A percentile compares a stretch with the other conserved stretches of the same genome.
Evolutionary conservation across 2,329 filamentous ascomycete species (phyloP).

Genomic region (Tympanopsis confertula): DNA sequence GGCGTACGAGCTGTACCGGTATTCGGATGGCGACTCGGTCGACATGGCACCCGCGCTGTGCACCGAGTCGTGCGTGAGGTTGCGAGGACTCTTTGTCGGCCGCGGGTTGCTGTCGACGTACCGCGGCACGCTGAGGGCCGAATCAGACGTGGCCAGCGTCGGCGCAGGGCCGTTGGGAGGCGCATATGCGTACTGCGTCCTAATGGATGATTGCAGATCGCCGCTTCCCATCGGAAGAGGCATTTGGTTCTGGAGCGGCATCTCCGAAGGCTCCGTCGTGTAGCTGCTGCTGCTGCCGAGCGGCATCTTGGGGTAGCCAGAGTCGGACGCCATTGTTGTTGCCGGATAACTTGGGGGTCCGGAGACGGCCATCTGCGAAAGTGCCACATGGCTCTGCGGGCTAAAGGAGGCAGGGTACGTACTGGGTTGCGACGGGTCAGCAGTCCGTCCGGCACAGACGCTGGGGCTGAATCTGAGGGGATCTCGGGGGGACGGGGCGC

Average conservation of each 20-base stretch:
- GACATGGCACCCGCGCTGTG: slow-evolving; percentile 35
- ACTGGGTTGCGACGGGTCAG: slow-evolving; percentile 25
- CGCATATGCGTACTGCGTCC: slow-evolving; percentile 5
- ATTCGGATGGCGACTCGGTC: slow-evolving; percentile 38
- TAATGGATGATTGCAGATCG: slow-evolving; percentile 17
- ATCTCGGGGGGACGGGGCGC: not conserved
- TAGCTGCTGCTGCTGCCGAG: slow-evolving; percentile 34
- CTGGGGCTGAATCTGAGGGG: slow-evolving; percentile 1
- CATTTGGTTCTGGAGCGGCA: slow-evolving; percentile 32
- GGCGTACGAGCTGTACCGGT: slow-evolving; percentile 37
- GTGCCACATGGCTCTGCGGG: slow-evolving; percentile 26
- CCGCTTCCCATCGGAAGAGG: slow-evolving; percentile 43
- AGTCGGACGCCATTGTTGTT: slow-evolving; percentile 34
- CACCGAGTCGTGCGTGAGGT: slow-evolving; percentile 39
- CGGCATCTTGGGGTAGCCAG: slow-evolving; percentile 38
- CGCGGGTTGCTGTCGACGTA: slow-evolving; percentile 43
- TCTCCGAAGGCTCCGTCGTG: slow-evolving; percentile 37
- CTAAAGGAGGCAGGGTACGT: slow-evolving; percentile 46
- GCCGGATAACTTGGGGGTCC: slow-evolving; percentile 34
- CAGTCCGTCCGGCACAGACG: slow-evolving; percentile 1
- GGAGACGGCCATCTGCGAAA: slow-evolving; percentile 35
- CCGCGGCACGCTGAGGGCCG: slow-evolving; percentile 40
- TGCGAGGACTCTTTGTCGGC: slow-evolving; percentile 43
- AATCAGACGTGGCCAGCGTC: slow-evolving; percentile 21
- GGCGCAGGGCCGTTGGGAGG: slow-evolving; percentile 39